A percentile compares a stretch with the other conserved stretches of the same genome.
Evolutionary conservation across 495 filamentous ascomycete genomes (phyloP).

Genomic region (Penicillium mononematosum): DNA sequence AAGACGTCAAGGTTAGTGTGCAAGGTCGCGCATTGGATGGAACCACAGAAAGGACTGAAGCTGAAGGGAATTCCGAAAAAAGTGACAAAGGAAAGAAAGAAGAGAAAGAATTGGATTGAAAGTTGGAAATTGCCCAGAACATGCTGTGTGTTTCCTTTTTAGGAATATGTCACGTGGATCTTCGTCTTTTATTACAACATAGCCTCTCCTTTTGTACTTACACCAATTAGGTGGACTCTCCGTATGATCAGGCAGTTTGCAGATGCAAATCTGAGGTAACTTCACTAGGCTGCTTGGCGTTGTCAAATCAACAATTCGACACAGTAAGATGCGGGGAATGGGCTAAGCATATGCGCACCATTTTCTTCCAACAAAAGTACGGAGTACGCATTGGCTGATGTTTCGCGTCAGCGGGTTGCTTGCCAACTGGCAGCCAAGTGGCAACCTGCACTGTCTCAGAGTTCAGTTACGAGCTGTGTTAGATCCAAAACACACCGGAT

Average conservation of each 20-base stretch:
- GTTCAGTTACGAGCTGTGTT: not conserved
- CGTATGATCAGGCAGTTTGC: constrained; percentile 5
- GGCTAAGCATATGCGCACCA: constrained; percentile 11
- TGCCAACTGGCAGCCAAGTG: not conserved
- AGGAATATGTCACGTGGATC: constrained; percentile 26
- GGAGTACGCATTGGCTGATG: not conserved
- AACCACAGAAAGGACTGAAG: constrained; percentile 2
- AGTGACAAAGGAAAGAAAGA: constrained; percentile 4
- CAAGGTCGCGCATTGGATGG: not conserved
- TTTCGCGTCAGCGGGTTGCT: not conserved
- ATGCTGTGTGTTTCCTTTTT: constrained; percentile 20
- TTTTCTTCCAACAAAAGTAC: not conserved
- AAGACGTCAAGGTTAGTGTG: not conserved
- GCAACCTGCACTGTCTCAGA: too few species aligned
- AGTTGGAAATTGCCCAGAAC: not conserved
- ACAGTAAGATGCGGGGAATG: constrained; percentile 5
- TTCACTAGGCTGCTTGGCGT: not conserved
- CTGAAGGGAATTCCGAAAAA: constrained; percentile 8
- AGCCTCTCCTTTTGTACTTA: not conserved
- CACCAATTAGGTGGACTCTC: constrained; percentile 1
- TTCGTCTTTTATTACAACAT: not conserved
- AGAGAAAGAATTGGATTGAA: not conserved
- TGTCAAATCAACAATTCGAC: not conserved
- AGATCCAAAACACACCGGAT: not conserved
- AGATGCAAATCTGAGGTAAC: constrained; percentile 15